Evolutionary conservation across 352 stramenopile species (phyloP), one percentile per base, ranked within the genome.

Genomic region (Phytophthora megakarya): DNA sequence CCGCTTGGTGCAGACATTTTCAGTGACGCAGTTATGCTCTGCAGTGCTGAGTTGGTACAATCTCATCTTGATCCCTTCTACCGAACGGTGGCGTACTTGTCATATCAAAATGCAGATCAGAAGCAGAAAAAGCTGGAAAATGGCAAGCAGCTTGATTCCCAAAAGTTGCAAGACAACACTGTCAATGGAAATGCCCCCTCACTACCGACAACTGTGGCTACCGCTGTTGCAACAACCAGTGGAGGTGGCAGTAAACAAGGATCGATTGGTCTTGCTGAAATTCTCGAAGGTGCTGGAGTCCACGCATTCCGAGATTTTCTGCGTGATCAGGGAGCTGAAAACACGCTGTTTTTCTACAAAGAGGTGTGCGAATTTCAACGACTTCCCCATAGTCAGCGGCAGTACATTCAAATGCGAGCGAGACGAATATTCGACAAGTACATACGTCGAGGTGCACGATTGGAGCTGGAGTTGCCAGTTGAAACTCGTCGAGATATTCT

Each of bases 361-460:
- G 82, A 92, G 26, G 81, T 89, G 13, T 79, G 76, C 32, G 80
- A 92, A 57, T 92, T 89, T 52, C 79, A 92, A 57, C 52, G 84
- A 10, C 58, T 92, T 1, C 80, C 80, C 5, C 82, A 92, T 45
- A 78, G 78, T 21, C 81, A 92, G 54, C 75, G 72, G 22, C 76
- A 88, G 50, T 92, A 92, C 60, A 92, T 92, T 45, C 76, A 89
- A 28, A 86, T 76, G 68, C 80, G 85, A 15, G 82, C 82, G 4
- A 75, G 80, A 15, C 79, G 85, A 30, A 85, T 89, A 58, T 92
- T 92, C 35, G 81, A 92, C 54, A 84, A 79, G 49, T 92, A 83
- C 21, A 74, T 92, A 13, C 73, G 82, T 11, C 78, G 80, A 15
- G 82, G 80, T 11, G 82, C 57, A 19, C 78, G 88, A 33, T 61